Percentiles rank a stretch among this genome's conserved stretches.
Conservation (phyloP, 805 yeast genomes). For the Yarrowia hollandica region DNA sequence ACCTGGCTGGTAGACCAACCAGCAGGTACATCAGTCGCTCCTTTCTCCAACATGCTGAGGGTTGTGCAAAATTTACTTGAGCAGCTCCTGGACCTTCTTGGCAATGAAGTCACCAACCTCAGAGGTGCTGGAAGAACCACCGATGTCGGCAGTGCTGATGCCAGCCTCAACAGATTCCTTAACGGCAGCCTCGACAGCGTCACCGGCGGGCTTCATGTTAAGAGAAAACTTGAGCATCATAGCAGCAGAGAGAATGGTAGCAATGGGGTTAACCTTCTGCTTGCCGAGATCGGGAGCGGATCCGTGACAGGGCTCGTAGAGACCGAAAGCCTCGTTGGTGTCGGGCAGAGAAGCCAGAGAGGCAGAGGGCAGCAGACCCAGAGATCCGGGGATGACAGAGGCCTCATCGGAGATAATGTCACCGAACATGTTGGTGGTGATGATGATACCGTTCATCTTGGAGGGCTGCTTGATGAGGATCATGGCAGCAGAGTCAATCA, state of each 20-base stretch:
- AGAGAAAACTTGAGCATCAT: conserved; percentile 95
- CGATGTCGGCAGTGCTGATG: conserved; percentile 86
- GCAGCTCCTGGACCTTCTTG: conserved; percentile 60
- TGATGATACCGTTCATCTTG: conserved; percentile 84
- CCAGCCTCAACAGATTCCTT: conserved; percentile 76
- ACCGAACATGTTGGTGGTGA: conserved; percentile 97
- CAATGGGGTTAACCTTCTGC: conserved; percentile 92
- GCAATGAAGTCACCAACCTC: conserved; percentile 97
- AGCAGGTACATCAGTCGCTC: not conserved
- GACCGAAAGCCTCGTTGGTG: conserved; percentile 88
- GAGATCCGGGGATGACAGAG: conserved; percentile 94
- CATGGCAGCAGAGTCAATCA: conserved; percentile 99
- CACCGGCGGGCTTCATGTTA: conserved; percentile 79
- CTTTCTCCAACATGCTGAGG: not conserved
- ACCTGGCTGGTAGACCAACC: conserved; percentile 9
- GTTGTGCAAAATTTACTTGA: no score
- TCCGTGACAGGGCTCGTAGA: conserved; percentile 98
- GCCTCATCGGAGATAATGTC: conserved; percentile 98
- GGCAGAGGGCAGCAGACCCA: conserved; percentile 94
- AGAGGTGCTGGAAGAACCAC: conserved; percentile 76
- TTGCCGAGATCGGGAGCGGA: conserved; percentile 91
- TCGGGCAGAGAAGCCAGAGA: conserved; percentile 97
- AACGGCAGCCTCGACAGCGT: conserved; percentile 86
- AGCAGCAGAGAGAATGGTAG: conserved; percentile 92
- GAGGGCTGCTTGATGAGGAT: conserved; percentile 90